Conservation (phyloP, 2,329 filamentous ascomycete genomes). For the Curvularia eragrostidis region DNA sequence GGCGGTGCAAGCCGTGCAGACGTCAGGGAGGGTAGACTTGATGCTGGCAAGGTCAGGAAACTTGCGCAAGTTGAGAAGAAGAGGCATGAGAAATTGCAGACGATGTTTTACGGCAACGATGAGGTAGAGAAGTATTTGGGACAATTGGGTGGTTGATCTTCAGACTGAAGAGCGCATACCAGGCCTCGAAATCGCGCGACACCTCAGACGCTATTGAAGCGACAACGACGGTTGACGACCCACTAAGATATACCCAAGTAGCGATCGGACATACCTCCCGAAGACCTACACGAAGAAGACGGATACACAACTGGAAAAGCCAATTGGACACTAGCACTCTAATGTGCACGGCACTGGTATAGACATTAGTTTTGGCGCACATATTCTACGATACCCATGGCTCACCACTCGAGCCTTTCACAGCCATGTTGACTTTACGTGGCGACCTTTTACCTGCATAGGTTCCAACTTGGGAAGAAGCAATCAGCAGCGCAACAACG, state of each 20-base stretch:
- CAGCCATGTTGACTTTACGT: neutral
- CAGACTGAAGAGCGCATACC: neutral
- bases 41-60: slow-evolving; percentile 73
- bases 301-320: neutral
- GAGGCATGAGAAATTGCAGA: slow-evolving; percentile 68
- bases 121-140: slow-evolving; percentile 78
- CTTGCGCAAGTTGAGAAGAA: slow-evolving; percentile 67
- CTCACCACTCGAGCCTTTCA: slow-evolving; percentile 5
- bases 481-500: neutral
- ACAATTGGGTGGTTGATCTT: slow-evolving; percentile 20
- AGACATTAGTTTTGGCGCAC: slow-evolving; percentile 1
- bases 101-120: slow-evolving; percentile 76
- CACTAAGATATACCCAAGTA: neutral
- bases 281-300: neutral
- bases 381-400: slow-evolving; percentile 10
- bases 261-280: neutral
- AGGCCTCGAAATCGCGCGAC: neutral
- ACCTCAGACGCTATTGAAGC: neutral
- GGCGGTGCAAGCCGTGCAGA: slow-evolving; percentile 41
- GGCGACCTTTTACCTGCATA: neutral
- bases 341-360: slow-evolving; percentile 4
- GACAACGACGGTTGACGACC: neutral
- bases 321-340: neutral
- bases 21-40: slow-evolving; percentile 56
- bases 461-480: neutral